Percentiles rank a stretch among this genome's conserved stretches.
Conservation (phyloP, 1,284 basidiomycete species). For the Marasmius oreades region DNA sequence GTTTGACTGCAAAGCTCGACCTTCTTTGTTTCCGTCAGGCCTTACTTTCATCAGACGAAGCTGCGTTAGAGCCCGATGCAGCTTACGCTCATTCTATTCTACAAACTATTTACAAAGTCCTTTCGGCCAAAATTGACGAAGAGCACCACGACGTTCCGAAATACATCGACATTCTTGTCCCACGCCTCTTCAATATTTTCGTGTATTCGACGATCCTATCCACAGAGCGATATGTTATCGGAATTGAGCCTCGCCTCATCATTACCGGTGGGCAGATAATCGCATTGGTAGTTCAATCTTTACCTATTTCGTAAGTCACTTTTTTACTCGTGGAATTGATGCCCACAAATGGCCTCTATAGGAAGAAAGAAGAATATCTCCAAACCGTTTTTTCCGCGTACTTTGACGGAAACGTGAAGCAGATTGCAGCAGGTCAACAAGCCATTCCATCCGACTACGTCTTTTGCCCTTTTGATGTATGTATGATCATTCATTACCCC, state of each 20-base stretch:
- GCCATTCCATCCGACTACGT: constrained; percentile 34
- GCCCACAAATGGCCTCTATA: too few relatives aligned
- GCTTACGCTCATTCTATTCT: constrained; percentile 87
- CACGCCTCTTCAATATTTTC: constrained; percentile 69
- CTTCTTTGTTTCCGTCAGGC: constrained; percentile 49
- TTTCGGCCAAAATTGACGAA: constrained; percentile 62
- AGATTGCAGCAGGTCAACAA: constrained; percentile 52
- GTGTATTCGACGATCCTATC: constrained; percentile 50
- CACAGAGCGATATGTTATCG: constrained; percentile 34
- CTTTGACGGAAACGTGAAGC: constrained; percentile 51
- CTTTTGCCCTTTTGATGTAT: constrained; percentile 49
- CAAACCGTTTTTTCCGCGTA: constrained; percentile 56
- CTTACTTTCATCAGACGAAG: constrained; percentile 15
- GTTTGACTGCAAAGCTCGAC: constrained; percentile 79
- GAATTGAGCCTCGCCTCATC: constrained; percentile 66
- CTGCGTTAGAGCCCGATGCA: constrained; percentile 51
- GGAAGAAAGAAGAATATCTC: constrained; percentile 58
- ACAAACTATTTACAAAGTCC: constrained; percentile 58
- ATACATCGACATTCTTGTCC: constrained; percentile 74
- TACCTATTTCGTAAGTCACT: constrained; percentile 58
- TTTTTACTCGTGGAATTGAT: constrained; percentile 7
- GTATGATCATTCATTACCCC: not conserved
- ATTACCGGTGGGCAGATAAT: constrained; percentile 62
- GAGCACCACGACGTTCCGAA: constrained; percentile 70
- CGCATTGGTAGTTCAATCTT: constrained; percentile 63